phyloP scores from a whole-genome alignment of 257 asterid species.

The Datura wrightii region DNA sequence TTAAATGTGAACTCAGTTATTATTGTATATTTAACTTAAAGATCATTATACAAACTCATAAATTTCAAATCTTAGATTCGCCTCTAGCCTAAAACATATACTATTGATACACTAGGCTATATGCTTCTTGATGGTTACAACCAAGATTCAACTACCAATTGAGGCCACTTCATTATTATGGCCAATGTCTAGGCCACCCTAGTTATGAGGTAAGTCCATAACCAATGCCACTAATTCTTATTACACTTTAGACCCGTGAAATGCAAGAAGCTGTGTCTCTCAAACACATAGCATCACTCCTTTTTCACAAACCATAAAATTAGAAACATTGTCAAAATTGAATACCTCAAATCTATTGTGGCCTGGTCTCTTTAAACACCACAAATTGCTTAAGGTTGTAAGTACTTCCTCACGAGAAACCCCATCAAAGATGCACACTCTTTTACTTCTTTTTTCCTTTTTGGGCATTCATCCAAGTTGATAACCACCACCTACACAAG shows the following conservation, averaged over 20 bases:
- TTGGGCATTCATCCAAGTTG: neutral
- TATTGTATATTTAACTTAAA: neutral
- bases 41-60: neutral
- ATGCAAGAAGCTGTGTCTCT: conserved; percentile 22
- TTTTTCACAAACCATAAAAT: neutral
- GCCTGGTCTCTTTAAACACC: conserved; percentile 30
- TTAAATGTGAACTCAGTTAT: neutral
- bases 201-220: neutral
- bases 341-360: conserved; percentile 19
- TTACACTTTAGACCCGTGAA: neutral
- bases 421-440: conserved; percentile 30
- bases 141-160: conserved; percentile 10
- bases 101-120: too few species aligned
- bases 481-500: conserved; percentile 2
- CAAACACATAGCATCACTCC: neutral
- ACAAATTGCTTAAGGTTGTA: conserved; percentile 28
- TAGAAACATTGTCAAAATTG: conserved; percentile 12
- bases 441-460: neutral
- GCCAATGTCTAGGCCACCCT: neutral
- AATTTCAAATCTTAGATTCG: neutral
- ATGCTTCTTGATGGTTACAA: neutral
- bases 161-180: neutral
- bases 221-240: neutral
- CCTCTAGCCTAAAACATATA: neutral
- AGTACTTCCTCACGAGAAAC: conserved; percentile 49